A percentile compares a stretch with the other conserved stretches of the same genome.
phyloP scores from a whole-genome alignment of 1,284 basidiomycete species.

The Volvariella volvacea region DNA sequence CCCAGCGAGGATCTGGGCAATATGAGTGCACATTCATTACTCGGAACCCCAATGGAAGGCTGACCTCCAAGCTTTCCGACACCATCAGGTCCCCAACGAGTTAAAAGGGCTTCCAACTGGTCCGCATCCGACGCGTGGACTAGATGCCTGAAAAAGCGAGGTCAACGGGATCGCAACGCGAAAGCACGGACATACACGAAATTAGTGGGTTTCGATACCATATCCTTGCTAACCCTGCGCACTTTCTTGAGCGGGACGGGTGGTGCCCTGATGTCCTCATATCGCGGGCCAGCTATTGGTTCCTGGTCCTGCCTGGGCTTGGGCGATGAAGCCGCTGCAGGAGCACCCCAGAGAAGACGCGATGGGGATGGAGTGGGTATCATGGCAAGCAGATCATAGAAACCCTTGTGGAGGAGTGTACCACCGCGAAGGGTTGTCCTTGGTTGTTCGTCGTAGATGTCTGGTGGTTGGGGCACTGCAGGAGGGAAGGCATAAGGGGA shows the following conservation, averaged over 20 bases:
- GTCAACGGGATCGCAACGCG: slow-evolving; percentile 16
- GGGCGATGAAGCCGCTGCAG: slow-evolving; percentile 24
- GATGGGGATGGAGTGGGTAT: slow-evolving; percentile 66
- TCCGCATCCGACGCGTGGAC: slow-evolving; percentile 92
- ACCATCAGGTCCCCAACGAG: slow-evolving; percentile 87
- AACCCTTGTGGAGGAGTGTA: slow-evolving; percentile 76
- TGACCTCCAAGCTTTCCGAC: slow-evolving; percentile 86
- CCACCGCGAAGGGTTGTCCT: slow-evolving; percentile 53
- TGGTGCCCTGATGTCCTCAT: slow-evolving; percentile 43
- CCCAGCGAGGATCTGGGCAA: slow-evolving; percentile 80
- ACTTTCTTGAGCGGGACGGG: slow-evolving; percentile 41
- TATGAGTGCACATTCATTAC: slow-evolving; percentile 13
- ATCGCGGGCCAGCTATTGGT: slow-evolving; percentile 52
- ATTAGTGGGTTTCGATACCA: slow-evolving; percentile 78
- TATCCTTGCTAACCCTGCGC: slow-evolving; percentile 74
- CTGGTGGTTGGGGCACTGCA: slow-evolving; percentile 21
- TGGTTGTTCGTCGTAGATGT: slow-evolving; percentile 31
- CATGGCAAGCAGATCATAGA: slow-evolving; percentile 81
- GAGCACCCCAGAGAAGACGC: slow-evolving; percentile 50
- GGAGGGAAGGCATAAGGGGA: slow-evolving; percentile 37
- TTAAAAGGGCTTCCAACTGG: slow-evolving; percentile 85
- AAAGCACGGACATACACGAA: slow-evolving; percentile 64
- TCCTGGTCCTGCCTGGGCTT: slow-evolving; percentile 21
- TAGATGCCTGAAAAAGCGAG: slow-evolving; percentile 59
- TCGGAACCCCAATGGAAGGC: slow-evolving; percentile 19